Percentiles rank a stretch among this genome's conserved stretches.
Conservation (phyloP, 75 land plant genomes). For the Adiantum capillusveneris region DNA sequence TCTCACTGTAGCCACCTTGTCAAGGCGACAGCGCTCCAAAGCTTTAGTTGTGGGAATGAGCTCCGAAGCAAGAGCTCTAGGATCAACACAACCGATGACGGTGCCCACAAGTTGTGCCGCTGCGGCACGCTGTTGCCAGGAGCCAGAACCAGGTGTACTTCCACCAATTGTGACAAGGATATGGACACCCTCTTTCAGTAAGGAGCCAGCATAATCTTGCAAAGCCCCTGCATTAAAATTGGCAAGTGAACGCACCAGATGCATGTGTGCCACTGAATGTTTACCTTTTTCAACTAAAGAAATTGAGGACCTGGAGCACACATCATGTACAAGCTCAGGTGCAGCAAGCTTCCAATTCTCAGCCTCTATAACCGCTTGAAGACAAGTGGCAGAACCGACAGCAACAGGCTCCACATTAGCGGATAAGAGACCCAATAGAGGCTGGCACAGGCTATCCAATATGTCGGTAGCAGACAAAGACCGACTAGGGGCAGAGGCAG, state of each 20-base stretch:
- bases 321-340: constrained; percentile 52
- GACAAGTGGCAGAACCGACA: constrained; percentile 74
- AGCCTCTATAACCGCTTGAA: constrained; percentile 75
- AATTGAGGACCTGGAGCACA: constrained; percentile 45
- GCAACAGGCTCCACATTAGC: constrained; percentile 60
- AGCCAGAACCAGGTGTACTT: constrained; percentile 15
- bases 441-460: constrained; percentile 54
- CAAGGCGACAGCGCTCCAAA: constrained; percentile 50
- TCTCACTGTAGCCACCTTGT: constrained; percentile 51
- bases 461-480: constrained; percentile 32
- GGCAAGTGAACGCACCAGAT: constrained; percentile 61
- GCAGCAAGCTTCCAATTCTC: constrained; percentile 79
- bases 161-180: constrained; percentile 36
- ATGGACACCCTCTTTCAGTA: constrained; percentile 45
- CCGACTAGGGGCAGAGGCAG: constrained; percentile 23
- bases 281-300: constrained; percentile 55
- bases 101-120: constrained; percentile 64
- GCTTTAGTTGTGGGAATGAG: constrained; percentile 28
- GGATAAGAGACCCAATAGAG: constrained; percentile 53
- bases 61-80: constrained; percentile 40
- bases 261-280: constrained; percentile 82
- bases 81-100: constrained; percentile 54
- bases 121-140: constrained; percentile 55
- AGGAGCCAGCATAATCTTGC: constrained; percentile 53
- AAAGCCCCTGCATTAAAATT: constrained; percentile 39